phyloP scores from a whole-genome alignment of 2,329 filamentous ascomycete species.

The Cytospora piceae region DNA sequence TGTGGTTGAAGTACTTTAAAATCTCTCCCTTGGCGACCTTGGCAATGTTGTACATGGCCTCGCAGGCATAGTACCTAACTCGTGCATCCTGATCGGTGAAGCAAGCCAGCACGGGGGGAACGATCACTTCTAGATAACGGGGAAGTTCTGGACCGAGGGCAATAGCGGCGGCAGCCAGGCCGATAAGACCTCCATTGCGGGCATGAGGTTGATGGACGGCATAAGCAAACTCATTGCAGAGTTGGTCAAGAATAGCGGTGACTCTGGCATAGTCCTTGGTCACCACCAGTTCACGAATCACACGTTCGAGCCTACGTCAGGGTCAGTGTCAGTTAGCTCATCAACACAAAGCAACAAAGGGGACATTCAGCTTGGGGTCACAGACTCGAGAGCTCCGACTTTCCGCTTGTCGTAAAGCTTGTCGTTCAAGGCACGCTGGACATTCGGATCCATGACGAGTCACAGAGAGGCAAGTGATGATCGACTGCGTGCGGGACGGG shows the following conservation, averaged over 20 bases:
- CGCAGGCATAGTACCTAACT: slow-evolving; percentile 96
- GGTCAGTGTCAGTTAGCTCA: slow-evolving; percentile 15
- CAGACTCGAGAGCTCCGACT: slow-evolving; percentile 92
- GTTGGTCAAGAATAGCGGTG: slow-evolving; percentile 86
- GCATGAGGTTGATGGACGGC: slow-evolving; percentile 96
- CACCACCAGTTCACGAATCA: slow-evolving; percentile 82
- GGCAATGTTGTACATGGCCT: slow-evolving; percentile 99
- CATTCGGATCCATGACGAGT: slow-evolving; percentile 76
- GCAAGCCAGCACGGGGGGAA: slow-evolving; percentile 94
- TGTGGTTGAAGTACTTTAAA: slow-evolving; percentile 94
- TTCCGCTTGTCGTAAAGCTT: slow-evolving; percentile 99
- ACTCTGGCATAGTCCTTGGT: slow-evolving; percentile 80
- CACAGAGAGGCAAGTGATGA: background rate
- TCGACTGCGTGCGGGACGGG: background rate
- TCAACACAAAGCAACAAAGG: background rate
- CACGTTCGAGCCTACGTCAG: slow-evolving; percentile 74
- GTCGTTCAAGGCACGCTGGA: slow-evolving; percentile 91
- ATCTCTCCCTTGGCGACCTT: slow-evolving; percentile 99
- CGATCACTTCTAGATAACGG: slow-evolving; percentile 88
- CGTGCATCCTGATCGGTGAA: slow-evolving; percentile 98
- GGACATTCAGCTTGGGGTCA: slow-evolving; percentile 31
- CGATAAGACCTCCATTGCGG: slow-evolving; percentile 93
- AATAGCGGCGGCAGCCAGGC: slow-evolving; percentile 92
- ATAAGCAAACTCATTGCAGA: slow-evolving; percentile 97
- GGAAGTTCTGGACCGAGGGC: slow-evolving; percentile 90